Percentiles rank a stretch among this genome's conserved stretches.
phyloP scores from a whole-genome alignment of 495 filamentous ascomycete genomes.

The Penicillium goetzii region DNA sequence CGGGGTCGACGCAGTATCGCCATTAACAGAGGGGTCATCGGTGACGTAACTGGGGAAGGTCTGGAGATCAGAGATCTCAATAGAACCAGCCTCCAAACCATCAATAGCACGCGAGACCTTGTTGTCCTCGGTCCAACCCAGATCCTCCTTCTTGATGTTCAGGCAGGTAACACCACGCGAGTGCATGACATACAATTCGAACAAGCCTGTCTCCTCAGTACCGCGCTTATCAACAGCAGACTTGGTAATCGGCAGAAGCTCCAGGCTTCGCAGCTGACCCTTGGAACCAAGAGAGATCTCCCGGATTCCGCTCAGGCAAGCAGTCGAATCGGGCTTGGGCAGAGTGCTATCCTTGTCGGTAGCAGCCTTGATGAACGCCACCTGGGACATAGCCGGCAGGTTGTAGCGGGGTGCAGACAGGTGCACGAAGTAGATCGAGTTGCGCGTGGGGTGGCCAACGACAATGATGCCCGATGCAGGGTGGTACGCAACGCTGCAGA shows the following conservation, averaged over 20 bases:
- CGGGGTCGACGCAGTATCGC: constrained; percentile 45
- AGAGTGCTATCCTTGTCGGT: constrained; percentile 71
- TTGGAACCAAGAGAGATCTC: constrained; percentile 92
- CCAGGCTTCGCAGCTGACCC: constrained; percentile 85
- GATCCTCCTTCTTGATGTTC: constrained; percentile 79
- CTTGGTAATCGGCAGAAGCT: constrained; percentile 71
- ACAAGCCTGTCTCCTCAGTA: constrained; percentile 65
- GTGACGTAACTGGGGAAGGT: constrained; percentile 45
- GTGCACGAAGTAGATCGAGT: constrained; percentile 96
- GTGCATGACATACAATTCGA: constrained; percentile 97
- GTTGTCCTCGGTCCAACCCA: constrained; percentile 87
- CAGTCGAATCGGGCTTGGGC: constrained; percentile 86
- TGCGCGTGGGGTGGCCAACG: constrained; percentile 93
- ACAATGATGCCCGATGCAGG: constrained; percentile 86
- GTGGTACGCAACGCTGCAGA: constrained; percentile 95
- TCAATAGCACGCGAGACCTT: constrained; percentile 77
- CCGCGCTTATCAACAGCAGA: constrained; percentile 40
- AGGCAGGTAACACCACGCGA: constrained; percentile 91
- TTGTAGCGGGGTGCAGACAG: constrained; percentile 91
- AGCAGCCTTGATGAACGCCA: constrained; percentile 77
- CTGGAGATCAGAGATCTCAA: constrained; percentile 56
- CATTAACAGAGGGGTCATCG: constrained; percentile 57
- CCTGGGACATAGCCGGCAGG: constrained; percentile 77
- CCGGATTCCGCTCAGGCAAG: constrained; percentile 91
- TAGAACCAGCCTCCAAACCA: constrained; percentile 67